Percentiles rank a stretch among this genome's conserved stretches.
Conservation (phyloP, 2,329 filamentous ascomycete species). For the Parastagonospora avenae region DNA sequence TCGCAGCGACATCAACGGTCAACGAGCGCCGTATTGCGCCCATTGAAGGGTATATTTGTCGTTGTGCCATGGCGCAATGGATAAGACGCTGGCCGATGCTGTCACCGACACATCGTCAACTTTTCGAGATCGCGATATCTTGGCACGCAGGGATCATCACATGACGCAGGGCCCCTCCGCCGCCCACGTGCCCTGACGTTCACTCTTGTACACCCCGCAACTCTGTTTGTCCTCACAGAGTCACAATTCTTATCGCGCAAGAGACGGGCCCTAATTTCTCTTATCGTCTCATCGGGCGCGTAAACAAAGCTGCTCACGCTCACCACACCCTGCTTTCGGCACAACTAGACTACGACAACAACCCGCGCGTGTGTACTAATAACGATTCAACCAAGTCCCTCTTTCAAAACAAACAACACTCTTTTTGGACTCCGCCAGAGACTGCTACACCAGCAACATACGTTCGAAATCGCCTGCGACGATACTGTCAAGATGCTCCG, state of each 20-base stretch:
- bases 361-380: background rate
- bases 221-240: background rate
- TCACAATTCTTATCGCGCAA: constrained; percentile 1
- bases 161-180: background rate
- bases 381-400: constrained; percentile 4
- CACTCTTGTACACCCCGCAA: background rate
- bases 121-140: constrained; percentile 35
- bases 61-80: constrained; percentile 41
- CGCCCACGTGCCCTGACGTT: background rate
- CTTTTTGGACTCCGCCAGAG: background rate
- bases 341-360: background rate
- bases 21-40: constrained; percentile 34
- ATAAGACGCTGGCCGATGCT: constrained; percentile 11
- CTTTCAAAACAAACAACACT: constrained; percentile 1
- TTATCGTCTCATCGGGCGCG: constrained; percentile 1
- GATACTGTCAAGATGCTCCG: constrained; percentile 62
- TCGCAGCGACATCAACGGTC: constrained; percentile 19
- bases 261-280: background rate
- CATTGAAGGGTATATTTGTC: constrained; percentile 42
- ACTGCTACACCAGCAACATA: no score
- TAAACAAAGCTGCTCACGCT: constrained; percentile 3
- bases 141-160: constrained; percentile 32
- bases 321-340: background rate
- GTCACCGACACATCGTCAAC: constrained; percentile 22
- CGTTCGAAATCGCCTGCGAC: background rate